Evolutionary conservation across 2,329 filamentous ascomycete genomes (phyloP).

Genomic region (Penicillium corylophilum): DNA sequence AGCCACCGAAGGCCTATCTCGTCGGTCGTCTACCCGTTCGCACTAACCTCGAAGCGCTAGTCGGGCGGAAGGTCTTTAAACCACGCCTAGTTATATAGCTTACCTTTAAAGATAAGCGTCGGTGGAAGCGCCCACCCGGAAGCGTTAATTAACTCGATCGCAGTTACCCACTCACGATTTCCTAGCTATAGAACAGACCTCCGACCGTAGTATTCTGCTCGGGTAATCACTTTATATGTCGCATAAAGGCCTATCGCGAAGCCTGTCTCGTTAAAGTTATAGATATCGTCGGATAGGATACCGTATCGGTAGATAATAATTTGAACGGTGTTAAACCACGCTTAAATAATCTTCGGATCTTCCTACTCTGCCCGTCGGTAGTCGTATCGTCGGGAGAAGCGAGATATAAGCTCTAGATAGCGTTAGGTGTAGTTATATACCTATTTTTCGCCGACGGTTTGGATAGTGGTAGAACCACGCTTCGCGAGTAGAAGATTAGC

Average conservation of each 20-base stretch:
- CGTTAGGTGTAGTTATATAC: not conserved
- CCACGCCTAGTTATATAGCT: too few species aligned
- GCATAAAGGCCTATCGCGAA: not conserved
- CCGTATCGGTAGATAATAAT: not conserved
- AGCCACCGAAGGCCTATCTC: too few species aligned
- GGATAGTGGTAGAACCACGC: not conserved
- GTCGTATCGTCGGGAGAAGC: not conserved
- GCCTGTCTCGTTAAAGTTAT: not conserved
- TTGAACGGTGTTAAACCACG: not conserved
- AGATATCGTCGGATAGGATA: not conserved
- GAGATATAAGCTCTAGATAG: not conserved
- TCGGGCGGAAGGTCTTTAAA: too few species aligned
- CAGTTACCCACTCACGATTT: not conserved
- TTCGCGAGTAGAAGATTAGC: not conserved
- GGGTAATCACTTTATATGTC: not conserved
- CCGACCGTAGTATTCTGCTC: not conserved
- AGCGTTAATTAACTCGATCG: not conserved
- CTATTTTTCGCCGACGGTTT: not conserved
- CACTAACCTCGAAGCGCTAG: too few species aligned
- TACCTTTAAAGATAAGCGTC: too few species aligned
- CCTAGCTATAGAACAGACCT: not conserved
- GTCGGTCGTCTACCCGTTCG: too few species aligned
- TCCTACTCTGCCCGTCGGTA: not conserved
- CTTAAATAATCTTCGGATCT: not conserved
- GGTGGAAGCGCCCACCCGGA: not conserved